Evolutionary conservation across 805 yeast genomes (phyloP), one percentile per base, ranked within the genome.

Genomic region (Metschnikowia cerradonensis): DNA sequence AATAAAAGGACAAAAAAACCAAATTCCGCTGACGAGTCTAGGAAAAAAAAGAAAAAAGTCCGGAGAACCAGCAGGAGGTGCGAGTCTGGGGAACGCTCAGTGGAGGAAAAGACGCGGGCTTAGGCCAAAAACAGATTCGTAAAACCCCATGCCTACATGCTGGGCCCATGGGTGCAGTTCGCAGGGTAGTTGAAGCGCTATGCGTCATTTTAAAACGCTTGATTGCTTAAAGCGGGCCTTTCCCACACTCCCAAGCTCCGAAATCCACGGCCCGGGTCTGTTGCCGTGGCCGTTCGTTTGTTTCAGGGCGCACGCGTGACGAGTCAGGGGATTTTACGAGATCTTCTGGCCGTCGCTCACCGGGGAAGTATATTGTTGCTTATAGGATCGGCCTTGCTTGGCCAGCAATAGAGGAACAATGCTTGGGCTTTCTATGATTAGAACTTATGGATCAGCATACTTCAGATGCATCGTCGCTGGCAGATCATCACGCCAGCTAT

Each of bases 71-170:
- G 45, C 38, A 20, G 38, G 17, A 41, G 17, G 37, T 20, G 45
- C 36, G 45, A 42, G 31, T 42, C 45, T 11, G 45, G 45, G 45
- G 45, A 42, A 42, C 22, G 20, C 22, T 26, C 32, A 13, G 34
- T 15, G 34, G 22, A 26, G 43, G 43, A 40, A 39, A 8, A 15
- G 31, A 17, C 42, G 42, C 42, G 42, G 45, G 2, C n/a, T 14
- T 10, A 14, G 38, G 23, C 45, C 38, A 7, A 42, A 42, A 11
- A 4, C 15, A 42, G 20, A 26, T 22, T 42, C 38, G 45, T 33
- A 42, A 33, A 34, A 4, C 14, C 31, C 13, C 20, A 15, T 6
- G 32, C 45, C 20, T 22, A 11, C 45, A 42, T 33, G 30, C 23
- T 19, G 37, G n/a, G 23, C 37, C 6, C 37, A 19, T 10, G 23